Evolutionary conservation across 768 basidiomycete genomes (phyloP).

Genomic region (Gymnopilus dilepis): DNA sequence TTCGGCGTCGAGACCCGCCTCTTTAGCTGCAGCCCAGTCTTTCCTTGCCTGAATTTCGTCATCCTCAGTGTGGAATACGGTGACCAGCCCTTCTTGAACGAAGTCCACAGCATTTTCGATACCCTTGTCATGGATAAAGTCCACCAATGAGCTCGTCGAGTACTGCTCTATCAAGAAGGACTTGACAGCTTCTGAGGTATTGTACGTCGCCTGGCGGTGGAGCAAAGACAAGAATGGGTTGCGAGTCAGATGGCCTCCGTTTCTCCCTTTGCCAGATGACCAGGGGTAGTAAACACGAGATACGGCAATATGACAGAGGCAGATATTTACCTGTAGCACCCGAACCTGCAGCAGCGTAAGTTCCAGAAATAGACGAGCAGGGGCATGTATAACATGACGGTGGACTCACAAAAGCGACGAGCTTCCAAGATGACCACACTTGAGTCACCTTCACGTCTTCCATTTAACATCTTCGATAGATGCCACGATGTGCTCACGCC

Average conservation of each 20-base stretch:
- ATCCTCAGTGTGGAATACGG: conserved; percentile 51
- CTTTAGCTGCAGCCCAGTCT: conserved; percentile 59
- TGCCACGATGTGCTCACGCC: conserved; percentile 80
- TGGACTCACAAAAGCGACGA: conserved; percentile 77
- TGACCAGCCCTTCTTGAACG: conserved; percentile 58
- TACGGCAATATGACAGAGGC: no score
- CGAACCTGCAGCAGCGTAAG: no score
- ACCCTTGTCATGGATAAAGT: conserved; percentile 49
- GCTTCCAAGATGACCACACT: conserved; percentile 76
- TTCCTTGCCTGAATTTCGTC: conserved; percentile 42
- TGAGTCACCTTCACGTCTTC: conserved; percentile 35
- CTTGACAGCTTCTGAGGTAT: conserved; percentile 58
- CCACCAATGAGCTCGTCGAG: conserved; percentile 52
- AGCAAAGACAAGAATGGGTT: conserved; percentile 52
- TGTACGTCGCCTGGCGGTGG: conserved; percentile 42
- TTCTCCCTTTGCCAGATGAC: conserved; percentile 59
- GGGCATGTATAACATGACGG: no score
- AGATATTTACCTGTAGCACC: conserved; percentile 69
- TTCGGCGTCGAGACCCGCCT: conserved; percentile 47
- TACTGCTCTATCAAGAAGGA: conserved; percentile 62
- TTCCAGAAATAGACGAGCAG: no score
- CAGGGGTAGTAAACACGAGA: background rate
- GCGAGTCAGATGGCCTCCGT: conserved; percentile 78
- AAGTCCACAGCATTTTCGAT: conserved; percentile 63
- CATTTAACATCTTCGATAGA: conserved; percentile 38